phyloP scores from a whole-genome alignment of 1,284 basidiomycete genomes.

The Tylopilus orsonianus region DNA sequence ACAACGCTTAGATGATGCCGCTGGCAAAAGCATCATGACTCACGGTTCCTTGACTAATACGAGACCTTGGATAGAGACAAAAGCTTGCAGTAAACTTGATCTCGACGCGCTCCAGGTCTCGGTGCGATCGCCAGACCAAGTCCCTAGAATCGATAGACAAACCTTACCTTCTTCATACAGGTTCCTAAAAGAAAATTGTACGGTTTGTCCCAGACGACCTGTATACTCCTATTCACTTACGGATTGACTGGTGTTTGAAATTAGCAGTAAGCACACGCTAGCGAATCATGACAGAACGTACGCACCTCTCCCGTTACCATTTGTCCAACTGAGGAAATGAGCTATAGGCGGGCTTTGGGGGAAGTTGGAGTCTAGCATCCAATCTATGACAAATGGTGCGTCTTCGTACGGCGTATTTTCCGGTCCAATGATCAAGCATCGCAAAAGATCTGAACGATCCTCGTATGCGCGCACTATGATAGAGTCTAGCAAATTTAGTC shows the following conservation, averaged over 20 bases:
- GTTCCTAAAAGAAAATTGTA: slow-evolving; percentile 50
- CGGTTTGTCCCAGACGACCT: slow-evolving; percentile 2
- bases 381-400: slow-evolving; percentile 93
- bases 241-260: slow-evolving; percentile 58
- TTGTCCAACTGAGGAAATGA: slow-evolving; percentile 92
- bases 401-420: slow-evolving; percentile 93
- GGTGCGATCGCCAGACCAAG: slow-evolving; percentile 86
- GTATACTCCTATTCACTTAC: slow-evolving; percentile 42
- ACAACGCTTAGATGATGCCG: slow-evolving; percentile 3
- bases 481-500: slow-evolving; percentile 46
- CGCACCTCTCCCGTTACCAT: slow-evolving; percentile 86
- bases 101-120: slow-evolving; percentile 82
- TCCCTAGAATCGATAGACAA: slow-evolving; percentile 88
- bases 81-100: slow-evolving; percentile 86
- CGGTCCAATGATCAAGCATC: slow-evolving; percentile 89
- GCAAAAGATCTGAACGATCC: slow-evolving; percentile 82
- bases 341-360: slow-evolving; percentile 86
- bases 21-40: slow-evolving; percentile 29
- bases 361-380: slow-evolving; percentile 87
- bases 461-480: slow-evolving; percentile 75
- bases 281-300: slow-evolving; percentile 7
- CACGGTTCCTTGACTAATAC: slow-evolving; percentile 91
- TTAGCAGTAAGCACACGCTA: slow-evolving; percentile 12
- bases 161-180: slow-evolving; percentile 96
- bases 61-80: slow-evolving; percentile 92